Base-by-base conservation (phyloP, 495 filamentous ascomycete species). In the Cladorrhinum samala region DNA sequence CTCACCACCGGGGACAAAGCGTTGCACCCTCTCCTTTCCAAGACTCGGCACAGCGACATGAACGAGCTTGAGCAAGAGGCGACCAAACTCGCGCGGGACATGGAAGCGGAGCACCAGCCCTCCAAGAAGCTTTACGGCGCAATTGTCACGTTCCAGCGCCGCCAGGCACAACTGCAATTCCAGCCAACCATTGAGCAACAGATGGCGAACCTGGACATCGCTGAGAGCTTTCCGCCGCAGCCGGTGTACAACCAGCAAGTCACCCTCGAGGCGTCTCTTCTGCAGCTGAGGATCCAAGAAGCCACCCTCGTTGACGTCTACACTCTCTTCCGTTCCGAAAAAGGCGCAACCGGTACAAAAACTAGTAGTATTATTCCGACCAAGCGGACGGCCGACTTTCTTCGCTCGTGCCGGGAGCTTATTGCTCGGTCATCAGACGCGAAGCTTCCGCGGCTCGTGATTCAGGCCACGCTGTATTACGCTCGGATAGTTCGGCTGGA, bases 361-460 rank as follows among this genome's bases (percentile, higher is more conserved):
- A n/a, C n/a, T n/a, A n/a, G n/a, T n/a, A 30, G n/a, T 25, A 14
- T 11, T 1, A 1, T 4, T 7, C 17, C 2, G 33, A 45, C 7
- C 37, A 57, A 37, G 17, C 2, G 2, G 11, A 11, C 36, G n/a
- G n/a, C 13, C 17, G 13, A 4, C 9, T 42, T 53, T 37, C 18
- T 55, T 0, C 1, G 24, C 1, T 3, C 21, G 7, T 52, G 48
- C 44, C 4, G 42, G 7, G 9, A 33, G 9, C 30, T 57, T 23
- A 52, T 57, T 16, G 13, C 13, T 40, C 9, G 7, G 9, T 37
- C 53, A 6, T 36, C 48, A 9, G 14, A 18, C 0, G 57, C 57
- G 2, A 56, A 56, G 21, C 57, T 60, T 4, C 53, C 53, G 1
- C 53, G 57, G 20, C 50, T 60, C 9, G 53, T 50, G 27, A 56